A percentile compares a stretch with the other conserved stretches of the same genome.
Evolutionary conservation across 441 rosid species (phyloP).

Genomic region (Pelargonium australe): DNA sequence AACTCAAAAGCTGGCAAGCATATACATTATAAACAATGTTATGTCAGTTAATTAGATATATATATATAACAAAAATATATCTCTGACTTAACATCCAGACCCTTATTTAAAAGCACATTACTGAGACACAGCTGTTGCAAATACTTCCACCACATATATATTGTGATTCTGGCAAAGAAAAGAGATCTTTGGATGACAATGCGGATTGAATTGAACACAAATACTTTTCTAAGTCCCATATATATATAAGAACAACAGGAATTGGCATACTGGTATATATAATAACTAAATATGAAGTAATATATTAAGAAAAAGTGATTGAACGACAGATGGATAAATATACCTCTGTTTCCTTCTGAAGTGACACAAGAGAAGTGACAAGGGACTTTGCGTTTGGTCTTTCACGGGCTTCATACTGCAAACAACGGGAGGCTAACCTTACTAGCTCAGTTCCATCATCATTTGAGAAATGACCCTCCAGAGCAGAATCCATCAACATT

Average conservation of each 20-base stretch:
- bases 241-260: neutral
- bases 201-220: neutral
- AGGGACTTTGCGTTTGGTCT: slow-evolving; percentile 55
- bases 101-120: neutral
- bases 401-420: slow-evolving; percentile 65
- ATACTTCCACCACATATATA: too few species aligned
- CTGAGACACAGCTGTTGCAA: too few species aligned
- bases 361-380: slow-evolving; percentile 47
- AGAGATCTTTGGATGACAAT: neutral
- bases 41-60: too few species aligned
- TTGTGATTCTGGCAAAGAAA: too few species aligned
- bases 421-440: slow-evolving; percentile 62
- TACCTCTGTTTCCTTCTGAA: slow-evolving; percentile 61
- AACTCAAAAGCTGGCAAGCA: too few species aligned
- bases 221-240: neutral
- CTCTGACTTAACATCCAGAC: neutral
- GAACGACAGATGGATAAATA: neutral
- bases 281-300: neutral
- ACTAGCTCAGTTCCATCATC: slow-evolving; percentile 62
- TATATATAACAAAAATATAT: neutral
- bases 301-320: too few species aligned
- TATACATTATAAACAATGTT: too few species aligned
- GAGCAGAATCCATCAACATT: slow-evolving; percentile 68
- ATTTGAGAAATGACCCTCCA: slow-evolving; percentile 54
- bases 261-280: neutral